Conservation (phyloP, 371 early-diverging fungal species). For the Capniomyces stellatus region DNA sequence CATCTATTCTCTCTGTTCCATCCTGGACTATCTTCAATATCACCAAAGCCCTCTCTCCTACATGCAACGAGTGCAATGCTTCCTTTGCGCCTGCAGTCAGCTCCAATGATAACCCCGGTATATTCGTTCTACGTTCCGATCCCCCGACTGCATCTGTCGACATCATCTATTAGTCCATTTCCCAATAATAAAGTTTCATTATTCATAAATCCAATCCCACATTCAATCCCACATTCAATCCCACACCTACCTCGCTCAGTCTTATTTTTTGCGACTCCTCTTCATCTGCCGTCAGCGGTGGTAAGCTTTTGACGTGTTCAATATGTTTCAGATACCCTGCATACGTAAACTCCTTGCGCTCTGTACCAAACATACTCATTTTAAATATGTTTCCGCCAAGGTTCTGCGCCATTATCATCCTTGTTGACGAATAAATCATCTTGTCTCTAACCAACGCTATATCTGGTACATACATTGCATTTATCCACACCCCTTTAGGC, state of each 20-base stretch:
- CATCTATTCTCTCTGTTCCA: background rate
- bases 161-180: background rate
- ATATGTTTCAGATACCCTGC: background rate
- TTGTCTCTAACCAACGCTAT: background rate
- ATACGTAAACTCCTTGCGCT: background rate
- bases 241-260: background rate
- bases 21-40: background rate
- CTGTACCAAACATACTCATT: background rate
- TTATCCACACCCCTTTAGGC: background rate
- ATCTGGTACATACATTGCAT: background rate
- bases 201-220: no score
- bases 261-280: background rate
- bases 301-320: background rate
- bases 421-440: conserved; percentile 3
- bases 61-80: background rate
- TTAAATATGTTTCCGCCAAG: background rate
- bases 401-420: background rate
- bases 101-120: background rate
- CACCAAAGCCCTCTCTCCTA: background rate
- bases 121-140: background rate
- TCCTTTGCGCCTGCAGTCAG: background rate
- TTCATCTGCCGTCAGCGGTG: background rate
- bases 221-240: no score
- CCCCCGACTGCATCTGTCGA: background rate
- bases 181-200: no score